Conservation (phyloP, 75 land plant genomes). For the Selaginella tamariscina region DNA sequence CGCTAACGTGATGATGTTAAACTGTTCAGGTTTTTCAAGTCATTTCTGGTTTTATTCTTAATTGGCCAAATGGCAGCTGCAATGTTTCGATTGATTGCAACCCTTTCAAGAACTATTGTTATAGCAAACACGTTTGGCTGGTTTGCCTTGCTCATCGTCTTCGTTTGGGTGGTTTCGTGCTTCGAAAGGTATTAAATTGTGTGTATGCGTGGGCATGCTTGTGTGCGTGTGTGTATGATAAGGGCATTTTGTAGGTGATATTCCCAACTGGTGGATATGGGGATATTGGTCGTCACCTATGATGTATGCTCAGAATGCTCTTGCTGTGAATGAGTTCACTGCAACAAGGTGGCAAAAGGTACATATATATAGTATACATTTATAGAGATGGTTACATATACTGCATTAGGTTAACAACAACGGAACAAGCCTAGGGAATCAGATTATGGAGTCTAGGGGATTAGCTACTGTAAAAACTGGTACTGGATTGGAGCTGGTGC, state of each 20-base stretch:
- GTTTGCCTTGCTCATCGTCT: slow-evolving; percentile 4
- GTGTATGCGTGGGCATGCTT: too few species aligned
- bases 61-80: neutral
- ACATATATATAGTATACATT: neutral
- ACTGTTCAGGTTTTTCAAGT: slow-evolving; percentile 6
- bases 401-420: neutral
- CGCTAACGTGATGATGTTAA: too few species aligned
- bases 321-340: slow-evolving; percentile 8
- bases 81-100: neutral
- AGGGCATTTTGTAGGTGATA: too few species aligned
- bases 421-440: neutral
- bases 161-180: slow-evolving; percentile 1
- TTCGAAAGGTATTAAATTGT: neutral
- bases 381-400: too few species aligned
- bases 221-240: too few species aligned
- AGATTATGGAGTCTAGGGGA: neutral
- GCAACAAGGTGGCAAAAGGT: slow-evolving; percentile 4
- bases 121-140: slow-evolving; percentile 10
- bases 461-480: neutral
- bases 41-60: neutral
- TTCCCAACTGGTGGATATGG: slow-evolving; percentile 4
- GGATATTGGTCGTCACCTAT: slow-evolving; percentile 10
- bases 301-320: slow-evolving; percentile 6
- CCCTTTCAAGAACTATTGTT: neutral
- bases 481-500: slow-evolving; percentile 9